Conservation (phyloP, 495 filamentous ascomycete species). For the Talaromyces adpressus region DNA sequence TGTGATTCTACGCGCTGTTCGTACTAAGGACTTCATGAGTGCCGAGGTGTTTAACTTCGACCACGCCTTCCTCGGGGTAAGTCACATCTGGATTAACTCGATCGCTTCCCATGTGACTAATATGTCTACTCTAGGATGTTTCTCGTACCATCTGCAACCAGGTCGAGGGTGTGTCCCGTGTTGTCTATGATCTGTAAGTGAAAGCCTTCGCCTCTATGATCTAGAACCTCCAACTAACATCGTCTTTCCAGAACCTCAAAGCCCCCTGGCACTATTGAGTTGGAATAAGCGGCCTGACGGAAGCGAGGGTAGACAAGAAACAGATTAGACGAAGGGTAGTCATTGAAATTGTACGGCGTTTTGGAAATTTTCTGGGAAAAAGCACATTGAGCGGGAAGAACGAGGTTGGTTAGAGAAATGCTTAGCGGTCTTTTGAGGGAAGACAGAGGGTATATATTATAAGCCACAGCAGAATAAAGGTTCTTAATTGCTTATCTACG, state of each 20-base stretch:
- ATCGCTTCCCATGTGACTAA: not conserved
- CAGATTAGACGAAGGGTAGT: not conserved
- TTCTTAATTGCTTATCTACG: no score
- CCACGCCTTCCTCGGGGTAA: constrained; percentile 48
- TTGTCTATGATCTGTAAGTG: constrained; percentile 20
- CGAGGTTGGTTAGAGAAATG: not conserved
- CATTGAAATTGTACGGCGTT: not conserved
- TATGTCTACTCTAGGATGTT: constrained; percentile 10
- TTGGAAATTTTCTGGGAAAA: not conserved
- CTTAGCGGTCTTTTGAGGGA: not conserved
- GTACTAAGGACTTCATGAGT: constrained; percentile 80
- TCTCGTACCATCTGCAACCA: constrained; percentile 16
- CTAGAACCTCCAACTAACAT: constrained; percentile 10
- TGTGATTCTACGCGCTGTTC: constrained; percentile 64
- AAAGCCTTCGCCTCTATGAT: not conserved
- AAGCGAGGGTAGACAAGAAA: not conserved
- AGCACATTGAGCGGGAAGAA: not conserved
- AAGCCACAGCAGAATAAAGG: no score
- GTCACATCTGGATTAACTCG: not conserved
- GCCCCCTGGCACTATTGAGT: constrained; percentile 23
- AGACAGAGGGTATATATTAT: not conserved
- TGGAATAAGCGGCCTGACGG: constrained; percentile 11
- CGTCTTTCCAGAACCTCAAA: constrained; percentile 14
- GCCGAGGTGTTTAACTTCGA: constrained; percentile 64
- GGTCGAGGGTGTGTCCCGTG: constrained; percentile 20